Base-by-base conservation (phyloP, 805 yeast species). In the Kodamaea neixiangensis region DNA sequence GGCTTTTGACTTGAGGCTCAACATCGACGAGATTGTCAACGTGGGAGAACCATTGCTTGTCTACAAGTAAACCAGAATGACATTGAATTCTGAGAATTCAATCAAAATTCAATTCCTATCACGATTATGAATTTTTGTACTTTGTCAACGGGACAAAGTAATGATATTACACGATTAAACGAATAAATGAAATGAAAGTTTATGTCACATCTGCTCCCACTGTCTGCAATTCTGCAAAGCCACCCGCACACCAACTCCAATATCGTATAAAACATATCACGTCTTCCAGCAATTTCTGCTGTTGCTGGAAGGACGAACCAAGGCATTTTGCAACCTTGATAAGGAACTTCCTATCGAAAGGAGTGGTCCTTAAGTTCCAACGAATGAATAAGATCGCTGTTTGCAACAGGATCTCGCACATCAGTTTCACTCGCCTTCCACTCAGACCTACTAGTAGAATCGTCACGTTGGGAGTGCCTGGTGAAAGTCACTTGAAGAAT, bases 41-140 rank as follows among this genome's bases (percentile, higher is more conserved):
- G 79, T 84, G 19, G 99, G 98, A n/a, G 97, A 93, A 65, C 99
- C 99, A 3, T 75, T 93, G 21, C 76, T 93, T 47, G 77, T 92
- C 9, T 92, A 89, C 65, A 75, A 74, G 54, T 47, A 18, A 25
- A 9, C 11, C 10, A 25, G 31, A 25, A 25, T 25, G 31, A 25
- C 10, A 3, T 25, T 25, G 31, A 25, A 25, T 25, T 25, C 11
- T 9, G 31, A 25, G 31, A 25, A 25, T 25, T 25, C 31, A 25
- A 25, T 7, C 10, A 7, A 10, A 10, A 25, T 25, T 25, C 31
- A 25, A 25, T 25, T 25, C 31, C 11, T 25, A 25, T 25, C 31
- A 25, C 11, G 31, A 25, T 25, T 25, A 25, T 25, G 31, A 25
- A 25, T 25, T 25, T 25, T 25, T 6, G 31, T 25, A 25, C 31